Conservation (phyloP, 2,329 filamentous ascomycete genomes). For the Ophiobolus disseminans region DNA sequence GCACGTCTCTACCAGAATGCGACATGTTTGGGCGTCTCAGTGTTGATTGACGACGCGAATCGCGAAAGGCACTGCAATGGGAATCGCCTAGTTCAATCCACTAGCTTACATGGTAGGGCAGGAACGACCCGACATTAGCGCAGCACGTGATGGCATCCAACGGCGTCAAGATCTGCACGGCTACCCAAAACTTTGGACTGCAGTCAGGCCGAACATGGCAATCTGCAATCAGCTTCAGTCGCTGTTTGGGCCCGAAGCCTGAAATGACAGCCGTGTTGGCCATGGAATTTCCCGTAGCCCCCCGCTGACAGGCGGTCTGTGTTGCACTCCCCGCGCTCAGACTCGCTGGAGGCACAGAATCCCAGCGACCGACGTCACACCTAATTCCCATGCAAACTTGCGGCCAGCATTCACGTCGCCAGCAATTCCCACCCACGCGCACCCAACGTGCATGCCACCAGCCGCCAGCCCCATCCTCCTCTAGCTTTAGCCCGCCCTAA, state of each 20-base stretch:
- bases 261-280: background rate
- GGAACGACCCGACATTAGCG: conserved; percentile 11
- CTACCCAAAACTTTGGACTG: background rate
- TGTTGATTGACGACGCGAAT: conserved; percentile 10
- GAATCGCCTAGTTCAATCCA: conserved; percentile 2
- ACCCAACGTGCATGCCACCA: conserved; percentile 23
- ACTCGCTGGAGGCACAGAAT: conserved; percentile 3
- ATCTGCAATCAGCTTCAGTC: no score
- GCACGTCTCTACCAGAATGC: conserved; percentile 35
- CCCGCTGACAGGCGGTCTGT: conserved; percentile 6
- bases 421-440: conserved; percentile 11
- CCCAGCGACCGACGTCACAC: conserved; percentile 33
- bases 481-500: conserved; percentile 16
- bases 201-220: background rate
- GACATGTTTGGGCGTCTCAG: conserved; percentile 38
- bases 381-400: conserved; percentile 18
- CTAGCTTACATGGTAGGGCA: background rate
- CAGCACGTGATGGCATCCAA: conserved; percentile 20
- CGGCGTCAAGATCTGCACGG: conserved; percentile 9
- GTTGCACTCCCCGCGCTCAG: conserved; percentile 9
- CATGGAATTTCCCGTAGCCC: background rate
- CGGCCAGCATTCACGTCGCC: conserved; percentile 9
- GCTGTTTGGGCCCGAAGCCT: background rate
- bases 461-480: conserved; percentile 17
- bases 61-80: background rate